A percentile compares a stretch with the other conserved stretches of the same genome.
These are phyloP conservation scores for Plasmodium coatneyi DNA, from an alignment of 169 alveolate species.

Conservation along the genomic window DNA sequence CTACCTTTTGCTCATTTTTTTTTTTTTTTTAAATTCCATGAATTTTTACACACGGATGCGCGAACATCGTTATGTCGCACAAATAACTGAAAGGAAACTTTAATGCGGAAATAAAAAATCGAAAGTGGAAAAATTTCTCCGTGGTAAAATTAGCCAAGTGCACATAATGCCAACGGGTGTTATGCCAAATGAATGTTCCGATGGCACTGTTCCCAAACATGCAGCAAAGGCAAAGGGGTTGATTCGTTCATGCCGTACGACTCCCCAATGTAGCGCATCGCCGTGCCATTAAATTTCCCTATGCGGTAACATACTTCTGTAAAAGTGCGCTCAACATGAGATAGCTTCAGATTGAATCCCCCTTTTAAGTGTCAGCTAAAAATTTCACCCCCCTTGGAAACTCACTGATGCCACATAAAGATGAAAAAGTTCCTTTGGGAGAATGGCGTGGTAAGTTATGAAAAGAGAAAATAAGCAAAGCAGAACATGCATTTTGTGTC, in stretches of 20 bases:
- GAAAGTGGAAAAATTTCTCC: neutral
- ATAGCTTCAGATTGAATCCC: neutral
- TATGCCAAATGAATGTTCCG: neutral
- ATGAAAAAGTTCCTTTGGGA: constrained; percentile 48
- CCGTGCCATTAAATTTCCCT: neutral
- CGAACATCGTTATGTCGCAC: neutral
- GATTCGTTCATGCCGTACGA: neutral
- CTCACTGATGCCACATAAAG: constrained; percentile 2
- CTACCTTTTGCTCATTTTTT: constrained; percentile 3
- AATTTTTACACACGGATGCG: constrained; percentile 5
- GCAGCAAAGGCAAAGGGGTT: neutral
- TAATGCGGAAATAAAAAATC: neutral
- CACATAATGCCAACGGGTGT: neutral
- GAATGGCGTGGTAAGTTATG: constrained; percentile 47
- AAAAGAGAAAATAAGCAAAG: neutral
- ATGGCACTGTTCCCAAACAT: neutral
- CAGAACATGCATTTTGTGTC: neutral
- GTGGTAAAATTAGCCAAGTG: neutral
- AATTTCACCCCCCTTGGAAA: neutral
- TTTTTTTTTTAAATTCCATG: neutral
- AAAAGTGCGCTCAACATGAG: constrained; percentile 3
- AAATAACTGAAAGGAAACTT: constrained; percentile 1
- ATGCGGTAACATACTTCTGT: neutral
- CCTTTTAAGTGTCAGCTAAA: neutral
- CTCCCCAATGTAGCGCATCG: neutral